Conservation (phyloP, 345 rosid species). For the Trapa bicornis region DNA sequence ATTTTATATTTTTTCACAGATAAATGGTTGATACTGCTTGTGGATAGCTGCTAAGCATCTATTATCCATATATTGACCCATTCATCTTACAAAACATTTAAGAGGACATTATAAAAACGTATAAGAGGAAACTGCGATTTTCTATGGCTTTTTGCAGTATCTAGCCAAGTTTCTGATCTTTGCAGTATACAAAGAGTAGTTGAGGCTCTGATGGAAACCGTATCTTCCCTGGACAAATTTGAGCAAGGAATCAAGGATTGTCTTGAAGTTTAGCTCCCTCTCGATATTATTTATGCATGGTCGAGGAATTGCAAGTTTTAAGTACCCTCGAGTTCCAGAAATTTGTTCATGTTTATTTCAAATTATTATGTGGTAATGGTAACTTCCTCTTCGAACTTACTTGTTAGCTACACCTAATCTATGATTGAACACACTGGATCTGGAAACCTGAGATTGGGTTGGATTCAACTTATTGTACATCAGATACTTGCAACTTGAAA, state of each 20-base stretch:
- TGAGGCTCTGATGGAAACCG: conserved; percentile 38
- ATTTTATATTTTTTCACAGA: not conserved
- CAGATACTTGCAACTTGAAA: not conserved
- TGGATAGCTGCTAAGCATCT: not conserved
- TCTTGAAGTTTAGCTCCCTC: conserved; percentile 33
- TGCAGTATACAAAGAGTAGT: conserved; percentile 33
- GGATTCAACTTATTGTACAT: not conserved
- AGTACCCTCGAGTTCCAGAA: not conserved
- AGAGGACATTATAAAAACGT: not conserved
- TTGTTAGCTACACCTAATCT: not conserved
- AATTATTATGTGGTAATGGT: not conserved
- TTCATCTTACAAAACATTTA: not conserved
- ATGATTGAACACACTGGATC: not conserved
- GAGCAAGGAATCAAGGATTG: conserved; percentile 50
- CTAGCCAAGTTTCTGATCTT: conserved; percentile 4
- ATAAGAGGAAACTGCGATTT: no score
- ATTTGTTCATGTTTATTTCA: no score
- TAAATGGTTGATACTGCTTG: not conserved
- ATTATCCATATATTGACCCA: not conserved
- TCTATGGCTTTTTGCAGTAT: not conserved
- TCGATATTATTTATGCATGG: not conserved
- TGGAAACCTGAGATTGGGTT: not conserved
- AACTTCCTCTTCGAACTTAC: not conserved
- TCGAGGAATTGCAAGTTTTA: not conserved
- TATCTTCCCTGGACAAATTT: conserved; percentile 44